phyloP scores from a whole-genome alignment of 2,329 filamentous ascomycete genomes.

The Fusarium tuaranense region DNA sequence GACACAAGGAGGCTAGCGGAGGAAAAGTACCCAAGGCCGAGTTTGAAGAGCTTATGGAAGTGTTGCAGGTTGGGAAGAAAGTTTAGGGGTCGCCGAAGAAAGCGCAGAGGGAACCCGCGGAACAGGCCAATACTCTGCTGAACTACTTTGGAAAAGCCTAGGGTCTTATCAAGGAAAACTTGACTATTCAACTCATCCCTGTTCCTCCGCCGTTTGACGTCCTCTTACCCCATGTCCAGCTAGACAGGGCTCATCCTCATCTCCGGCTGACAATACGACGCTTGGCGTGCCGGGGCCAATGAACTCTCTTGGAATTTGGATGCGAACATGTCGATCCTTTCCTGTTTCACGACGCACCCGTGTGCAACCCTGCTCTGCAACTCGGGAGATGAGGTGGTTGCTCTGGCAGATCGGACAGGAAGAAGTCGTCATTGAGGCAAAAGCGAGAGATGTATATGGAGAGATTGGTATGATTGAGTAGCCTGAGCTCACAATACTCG shows the following conservation, averaged over 20 bases:
- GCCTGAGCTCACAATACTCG: too few species aligned
- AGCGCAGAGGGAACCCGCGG: conserved; percentile 36
- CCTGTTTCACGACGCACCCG: conserved; percentile 1
- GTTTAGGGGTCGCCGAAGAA: conserved; percentile 47
- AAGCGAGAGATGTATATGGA: background rate
- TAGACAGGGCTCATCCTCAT: background rate
- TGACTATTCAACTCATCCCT: background rate
- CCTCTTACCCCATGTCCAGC: background rate
- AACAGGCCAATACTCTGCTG: conserved; percentile 66
- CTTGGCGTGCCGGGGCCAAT: background rate
- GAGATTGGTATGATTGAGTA: background rate
- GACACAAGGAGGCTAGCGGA: conserved; percentile 76
- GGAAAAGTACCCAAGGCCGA: conserved; percentile 70
- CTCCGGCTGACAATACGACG: background rate
- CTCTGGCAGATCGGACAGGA: background rate
- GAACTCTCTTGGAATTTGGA: background rate
- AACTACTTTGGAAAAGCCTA: conserved; percentile 64
- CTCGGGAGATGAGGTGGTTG: background rate
- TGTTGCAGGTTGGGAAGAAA: conserved; percentile 71
- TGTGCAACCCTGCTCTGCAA: conserved; percentile 15
- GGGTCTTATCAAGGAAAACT: conserved; percentile 10
- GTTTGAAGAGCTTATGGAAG: conserved; percentile 72
- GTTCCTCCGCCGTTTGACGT: background rate
- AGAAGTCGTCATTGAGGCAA: background rate
- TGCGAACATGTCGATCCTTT: conserved; percentile 3